phyloP scores from a whole-genome alignment of 176 grass and related monocot species.

The Neostapfia colusana region DNA sequence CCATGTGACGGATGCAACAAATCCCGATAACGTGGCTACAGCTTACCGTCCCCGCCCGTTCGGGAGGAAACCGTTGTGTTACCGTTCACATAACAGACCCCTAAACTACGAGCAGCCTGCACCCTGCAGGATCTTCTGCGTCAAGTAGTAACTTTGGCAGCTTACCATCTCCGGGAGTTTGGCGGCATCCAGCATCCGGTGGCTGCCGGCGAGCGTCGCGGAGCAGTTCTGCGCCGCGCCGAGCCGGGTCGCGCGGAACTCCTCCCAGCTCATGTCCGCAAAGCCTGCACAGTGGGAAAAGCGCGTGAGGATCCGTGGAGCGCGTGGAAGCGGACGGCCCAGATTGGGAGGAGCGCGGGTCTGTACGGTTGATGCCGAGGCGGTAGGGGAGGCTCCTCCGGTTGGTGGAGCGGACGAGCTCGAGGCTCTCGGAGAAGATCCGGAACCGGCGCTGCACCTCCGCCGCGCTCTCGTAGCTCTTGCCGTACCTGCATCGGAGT shows the following conservation, averaged over 20 bases:
- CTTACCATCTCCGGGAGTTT: conserved; percentile 73
- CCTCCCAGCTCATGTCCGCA: conserved; percentile 97
- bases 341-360: conserved; percentile 6
- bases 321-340: background rate
- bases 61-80: background rate
- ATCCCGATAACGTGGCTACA: background rate
- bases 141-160: background rate
- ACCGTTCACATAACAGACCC: background rate
- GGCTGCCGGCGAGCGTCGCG: conserved; percentile 81
- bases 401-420: conserved; percentile 76
- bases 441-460: conserved; percentile 70
- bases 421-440: conserved; percentile 82
- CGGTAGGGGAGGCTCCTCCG: conserved; percentile 68
- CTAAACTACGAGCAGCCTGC: background rate
- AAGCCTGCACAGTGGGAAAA: conserved; percentile 46
- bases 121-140: conserved; percentile 9
- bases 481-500: conserved; percentile 54
- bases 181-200: conserved; percentile 51
- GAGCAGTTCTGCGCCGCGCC: conserved; percentile 95
- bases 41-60: background rate
- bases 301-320: background rate
- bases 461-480: conserved; percentile 66
- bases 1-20: conserved; percentile 17
- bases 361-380: conserved; percentile 86
- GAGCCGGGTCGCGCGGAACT: conserved; percentile 69